Conservation (phyloP, 768 basidiomycete species). For the Roridomyces roridus region DNA sequence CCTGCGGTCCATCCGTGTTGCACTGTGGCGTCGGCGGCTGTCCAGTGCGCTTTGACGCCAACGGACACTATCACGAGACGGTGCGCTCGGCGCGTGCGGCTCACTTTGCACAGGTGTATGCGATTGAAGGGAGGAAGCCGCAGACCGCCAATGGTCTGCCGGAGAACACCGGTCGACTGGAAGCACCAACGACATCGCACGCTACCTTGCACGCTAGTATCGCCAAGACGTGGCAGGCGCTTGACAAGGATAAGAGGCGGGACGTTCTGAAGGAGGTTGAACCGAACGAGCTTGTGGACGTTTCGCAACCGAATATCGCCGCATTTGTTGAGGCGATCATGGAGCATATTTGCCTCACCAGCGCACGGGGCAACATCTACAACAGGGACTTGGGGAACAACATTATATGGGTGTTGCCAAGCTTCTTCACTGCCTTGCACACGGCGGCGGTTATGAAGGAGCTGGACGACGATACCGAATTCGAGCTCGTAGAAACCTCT, state of each 20-base stretch:
- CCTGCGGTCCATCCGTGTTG: conserved; percentile 23
- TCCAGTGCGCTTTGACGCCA: conserved; percentile 17
- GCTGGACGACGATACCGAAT: conserved; percentile 15
- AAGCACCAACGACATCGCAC: conserved; percentile 18
- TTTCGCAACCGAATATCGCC: background rate
- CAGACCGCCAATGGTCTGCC: conserved; percentile 15
- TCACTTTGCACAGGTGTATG: conserved; percentile 16
- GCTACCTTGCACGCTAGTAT: conserved; percentile 16
- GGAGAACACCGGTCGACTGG: conserved; percentile 21
- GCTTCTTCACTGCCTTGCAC: conserved; percentile 23
- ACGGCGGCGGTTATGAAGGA: conserved; percentile 22
- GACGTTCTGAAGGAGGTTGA: conserved; percentile 5
- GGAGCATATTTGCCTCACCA: conserved; percentile 17
- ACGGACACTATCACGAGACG: conserved; percentile 7
- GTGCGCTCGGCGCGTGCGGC: conserved; percentile 18
- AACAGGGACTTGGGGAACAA: background rate
- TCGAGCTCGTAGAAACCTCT: conserved; percentile 16
- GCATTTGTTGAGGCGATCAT: background rate
- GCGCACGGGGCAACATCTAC: conserved; percentile 18
- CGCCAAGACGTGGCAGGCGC: conserved; percentile 20
- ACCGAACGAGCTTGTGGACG: background rate
- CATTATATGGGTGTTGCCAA: conserved; percentile 18
- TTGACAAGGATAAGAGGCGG: conserved; percentile 10
- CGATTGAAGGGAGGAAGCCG: conserved; percentile 11
- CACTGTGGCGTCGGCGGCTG: conserved; percentile 14